A percentile compares a stretch with the other conserved stretches of the same genome.
Evolutionary conservation across 352 stramenopile genomes (phyloP).

Genomic region (Globisporangium splendens): DNA sequence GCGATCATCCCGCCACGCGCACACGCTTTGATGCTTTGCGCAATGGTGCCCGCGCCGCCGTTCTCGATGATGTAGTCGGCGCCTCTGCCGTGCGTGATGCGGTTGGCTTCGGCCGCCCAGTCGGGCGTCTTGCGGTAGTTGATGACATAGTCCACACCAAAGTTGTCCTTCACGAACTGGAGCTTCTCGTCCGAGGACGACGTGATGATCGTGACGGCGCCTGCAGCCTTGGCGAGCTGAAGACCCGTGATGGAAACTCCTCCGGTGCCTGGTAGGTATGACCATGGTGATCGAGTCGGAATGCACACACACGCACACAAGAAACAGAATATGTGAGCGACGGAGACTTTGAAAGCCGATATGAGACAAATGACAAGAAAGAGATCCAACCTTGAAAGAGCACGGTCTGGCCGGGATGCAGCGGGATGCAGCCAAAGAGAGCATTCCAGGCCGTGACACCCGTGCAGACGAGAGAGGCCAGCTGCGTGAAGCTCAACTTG

Average conservation of each 20-base stretch:
- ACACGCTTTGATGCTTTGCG: constrained; percentile 27
- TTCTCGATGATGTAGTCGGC: constrained; percentile 33
- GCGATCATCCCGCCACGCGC: constrained; percentile 24
- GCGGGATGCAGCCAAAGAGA: too few species aligned
- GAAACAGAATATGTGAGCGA: too few species aligned
- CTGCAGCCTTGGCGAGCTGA: constrained; percentile 27
- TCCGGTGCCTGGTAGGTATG: constrained; percentile 6
- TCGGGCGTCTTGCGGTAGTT: constrained; percentile 30
- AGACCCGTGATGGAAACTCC: constrained; percentile 27
- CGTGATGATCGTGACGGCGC: constrained; percentile 28
- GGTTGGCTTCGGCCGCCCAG: constrained; percentile 22
- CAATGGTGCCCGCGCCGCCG: constrained; percentile 28
- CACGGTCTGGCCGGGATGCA: constrained; percentile 16
- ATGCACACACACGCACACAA: too few species aligned
- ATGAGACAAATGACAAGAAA: too few species aligned
- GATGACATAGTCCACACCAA: constrained; percentile 26
- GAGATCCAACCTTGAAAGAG: constrained; percentile 13
- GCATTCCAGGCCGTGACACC: too few species aligned
- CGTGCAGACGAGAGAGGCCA: too few species aligned
- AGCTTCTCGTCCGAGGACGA: constrained; percentile 26
- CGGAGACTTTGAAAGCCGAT: too few species aligned
- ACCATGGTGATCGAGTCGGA: too few species aligned
- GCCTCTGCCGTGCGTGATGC: constrained; percentile 20
- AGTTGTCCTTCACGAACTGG: constrained; percentile 25
- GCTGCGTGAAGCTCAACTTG: too few species aligned